Evolutionary conservation across 768 basidiomycete species (phyloP).

Genomic region (Lactifluus hygrophoroides): DNA sequence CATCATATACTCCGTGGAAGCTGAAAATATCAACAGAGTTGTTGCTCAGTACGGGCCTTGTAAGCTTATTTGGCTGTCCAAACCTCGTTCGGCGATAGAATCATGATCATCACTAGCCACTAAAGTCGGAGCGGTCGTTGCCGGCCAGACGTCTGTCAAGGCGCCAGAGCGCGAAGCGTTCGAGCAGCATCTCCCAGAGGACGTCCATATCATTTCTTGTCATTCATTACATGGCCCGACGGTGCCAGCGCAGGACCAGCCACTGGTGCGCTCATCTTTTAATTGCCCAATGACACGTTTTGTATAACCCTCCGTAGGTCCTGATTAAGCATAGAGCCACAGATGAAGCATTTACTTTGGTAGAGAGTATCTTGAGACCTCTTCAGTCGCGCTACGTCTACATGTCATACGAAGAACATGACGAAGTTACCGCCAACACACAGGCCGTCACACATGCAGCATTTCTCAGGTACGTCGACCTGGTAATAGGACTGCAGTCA

Average conservation of each 20-base stretch:
- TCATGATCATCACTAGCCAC: constrained; percentile 50
- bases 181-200: constrained; percentile 76
- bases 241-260: constrained; percentile 83
- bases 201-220: constrained; percentile 84
- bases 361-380: constrained; percentile 74
- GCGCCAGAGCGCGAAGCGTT: constrained; percentile 88
- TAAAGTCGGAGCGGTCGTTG: constrained; percentile 84
- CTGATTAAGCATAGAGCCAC: constrained; percentile 82
- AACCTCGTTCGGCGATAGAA: not conserved
- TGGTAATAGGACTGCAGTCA: not conserved
- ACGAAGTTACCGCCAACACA: constrained; percentile 93
- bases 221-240: constrained; percentile 94
- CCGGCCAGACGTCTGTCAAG: constrained; percentile 96
- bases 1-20: constrained; percentile 93
- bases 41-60: constrained; percentile 90
- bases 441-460: constrained; percentile 98
- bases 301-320: constrained; percentile 41
- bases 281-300: not conserved
- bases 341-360: constrained; percentile 59
- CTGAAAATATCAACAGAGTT: constrained; percentile 76
- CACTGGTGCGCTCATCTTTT: constrained; percentile 50
- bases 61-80: constrained; percentile 32
- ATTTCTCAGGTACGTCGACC: constrained; percentile 66
- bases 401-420: constrained; percentile 94
- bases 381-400: constrained; percentile 84